A percentile compares a stretch with the other conserved stretches of the same genome.
These are phyloP conservation scores for Leishmania mexicana DNA, from an alignment of 208 protist species.

Conservation along the genomic window DNA sequence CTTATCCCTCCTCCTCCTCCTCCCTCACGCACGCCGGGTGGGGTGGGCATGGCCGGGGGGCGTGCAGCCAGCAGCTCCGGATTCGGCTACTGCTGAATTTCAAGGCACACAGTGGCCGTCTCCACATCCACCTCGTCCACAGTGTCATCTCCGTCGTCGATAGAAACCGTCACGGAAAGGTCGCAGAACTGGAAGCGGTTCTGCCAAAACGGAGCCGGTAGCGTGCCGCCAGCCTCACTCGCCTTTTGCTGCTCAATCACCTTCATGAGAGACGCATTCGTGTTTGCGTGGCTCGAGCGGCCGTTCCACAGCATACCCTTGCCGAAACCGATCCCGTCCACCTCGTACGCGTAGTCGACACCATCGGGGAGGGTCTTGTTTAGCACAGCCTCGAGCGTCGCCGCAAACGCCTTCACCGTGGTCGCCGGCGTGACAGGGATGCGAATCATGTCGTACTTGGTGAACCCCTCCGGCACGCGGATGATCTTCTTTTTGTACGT, in stretches of 20 bases:
- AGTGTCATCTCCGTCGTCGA: slow-evolving; percentile 69
- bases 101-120: slow-evolving; percentile 73
- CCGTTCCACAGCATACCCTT: slow-evolving; percentile 89
- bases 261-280: slow-evolving; percentile 74
- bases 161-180: slow-evolving; percentile 65
- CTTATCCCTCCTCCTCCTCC: not conserved
- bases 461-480: slow-evolving; percentile 81
- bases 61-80: not conserved
- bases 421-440: slow-evolving; percentile 63
- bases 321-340: slow-evolving; percentile 81
- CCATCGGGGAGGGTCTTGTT: slow-evolving; percentile 49
- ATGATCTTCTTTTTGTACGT: slow-evolving; percentile 88
- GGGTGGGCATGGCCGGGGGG: not conserved
- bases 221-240: slow-evolving; percentile 47
- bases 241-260: slow-evolving; percentile 85
- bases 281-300: slow-evolving; percentile 66
- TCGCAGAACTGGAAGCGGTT: slow-evolving; percentile 82
- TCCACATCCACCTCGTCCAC: slow-evolving; percentile 90
- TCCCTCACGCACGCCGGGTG: too few species aligned
- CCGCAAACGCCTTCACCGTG: slow-evolving; percentile 73
- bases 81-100: slow-evolving; percentile 38
- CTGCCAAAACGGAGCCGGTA: slow-evolving; percentile 73
- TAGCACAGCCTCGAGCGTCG: slow-evolving; percentile 50
- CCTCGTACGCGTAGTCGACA: slow-evolving; percentile 54
- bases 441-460: slow-evolving; percentile 87